Base-by-base conservation (phyloP, 2,329 filamentous ascomycete species). In the Keithomyces neogunnii region DNA sequence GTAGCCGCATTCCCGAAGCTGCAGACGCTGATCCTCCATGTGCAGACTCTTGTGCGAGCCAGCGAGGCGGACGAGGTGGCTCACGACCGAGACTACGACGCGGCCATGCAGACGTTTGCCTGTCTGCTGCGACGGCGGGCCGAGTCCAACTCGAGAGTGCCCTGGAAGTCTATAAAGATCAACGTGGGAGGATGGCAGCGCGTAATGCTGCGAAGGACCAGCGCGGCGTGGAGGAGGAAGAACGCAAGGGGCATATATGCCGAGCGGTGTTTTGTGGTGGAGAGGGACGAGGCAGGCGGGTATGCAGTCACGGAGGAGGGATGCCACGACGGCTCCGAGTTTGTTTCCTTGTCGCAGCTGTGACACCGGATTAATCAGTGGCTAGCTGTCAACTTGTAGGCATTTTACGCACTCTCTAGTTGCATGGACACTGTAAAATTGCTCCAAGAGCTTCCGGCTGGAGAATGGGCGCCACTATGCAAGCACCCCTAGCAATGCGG, bases 111-210 rank as follows among this genome's bases (percentile, higher is more conserved):
- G 30, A 67, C 59, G 1, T 64, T 75, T 39, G 55, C 56, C 7
- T 53, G 60, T 7, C 60, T 75, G n/a, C 44, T 68, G 3, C 56
- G 60, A 6, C 57, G 57, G 33, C 67, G 67, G 54, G 55, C 55
- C 30, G 56, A 56, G 11, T 40, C 33, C 8, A 45, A 51, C 1
- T 48, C 53, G 7, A 49, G 50, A 5, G 46, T 57, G 2, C 57
- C 63, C 2, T 76, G 71, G 72, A 66, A 60, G 47, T 60, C 59
- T 32, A 66, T 76, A 49, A 70, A 66, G n/a, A 62, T 77, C 51
- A 76, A 74, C 33, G 68, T 76, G 1, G 74, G 74, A 4, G 74
- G 73, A 6, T 76, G 74, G 74, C 66, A 66, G 44, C 67, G 64
- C 9, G 63, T 70, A 42, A 71, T 74, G 70, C 66, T 74, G 6